These are phyloP conservation scores for Prunus campanulata DNA, from an alignment of 306 rosid species.

Conservation along the genomic window DNA sequence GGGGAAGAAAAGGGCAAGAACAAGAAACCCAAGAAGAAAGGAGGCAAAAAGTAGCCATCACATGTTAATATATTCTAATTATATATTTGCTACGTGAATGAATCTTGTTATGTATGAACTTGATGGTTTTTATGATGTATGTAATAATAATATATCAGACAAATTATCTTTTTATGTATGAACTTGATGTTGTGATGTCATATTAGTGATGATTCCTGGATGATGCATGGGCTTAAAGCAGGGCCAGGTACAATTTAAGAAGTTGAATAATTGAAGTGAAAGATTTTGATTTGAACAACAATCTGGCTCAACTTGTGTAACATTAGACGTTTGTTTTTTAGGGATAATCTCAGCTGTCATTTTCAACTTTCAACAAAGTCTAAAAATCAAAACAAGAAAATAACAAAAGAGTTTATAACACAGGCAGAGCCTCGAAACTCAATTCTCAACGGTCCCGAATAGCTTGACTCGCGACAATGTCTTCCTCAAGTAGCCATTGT, in stretches of 20 bases:
- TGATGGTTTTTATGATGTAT: too few relatives aligned
- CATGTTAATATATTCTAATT: neutral
- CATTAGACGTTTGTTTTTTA: too few relatives aligned
- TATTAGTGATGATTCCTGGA: too few relatives aligned
- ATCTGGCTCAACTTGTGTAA: too few relatives aligned
- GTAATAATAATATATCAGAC: too few relatives aligned
- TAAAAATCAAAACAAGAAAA: neutral
- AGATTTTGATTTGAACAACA: too few relatives aligned
- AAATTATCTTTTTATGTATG: too few relatives aligned
- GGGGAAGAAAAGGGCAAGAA: neutral
- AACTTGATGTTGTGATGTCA: too few relatives aligned
- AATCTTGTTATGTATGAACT: too few relatives aligned
- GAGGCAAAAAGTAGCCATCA: neutral
- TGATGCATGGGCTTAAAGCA: too few relatives aligned
- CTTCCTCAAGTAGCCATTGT: constrained; percentile 60
- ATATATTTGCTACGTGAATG: neutral
- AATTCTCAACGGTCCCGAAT: constrained; percentile 68
- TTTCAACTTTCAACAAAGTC: neutral
- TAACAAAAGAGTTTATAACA: neutral
- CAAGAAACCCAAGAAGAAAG: neutral
- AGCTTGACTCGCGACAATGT: constrained; percentile 82
- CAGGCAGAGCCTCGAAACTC: constrained; percentile 5
- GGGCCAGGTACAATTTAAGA: too few relatives aligned
- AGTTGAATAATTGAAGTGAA: too few relatives aligned
- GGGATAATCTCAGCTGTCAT: neutral